A percentile compares a stretch with the other conserved stretches of the same genome.
Evolutionary conservation across 192 early-diverging fungal species (phyloP).

Genomic region (Dimargaris cristalligena): DNA sequence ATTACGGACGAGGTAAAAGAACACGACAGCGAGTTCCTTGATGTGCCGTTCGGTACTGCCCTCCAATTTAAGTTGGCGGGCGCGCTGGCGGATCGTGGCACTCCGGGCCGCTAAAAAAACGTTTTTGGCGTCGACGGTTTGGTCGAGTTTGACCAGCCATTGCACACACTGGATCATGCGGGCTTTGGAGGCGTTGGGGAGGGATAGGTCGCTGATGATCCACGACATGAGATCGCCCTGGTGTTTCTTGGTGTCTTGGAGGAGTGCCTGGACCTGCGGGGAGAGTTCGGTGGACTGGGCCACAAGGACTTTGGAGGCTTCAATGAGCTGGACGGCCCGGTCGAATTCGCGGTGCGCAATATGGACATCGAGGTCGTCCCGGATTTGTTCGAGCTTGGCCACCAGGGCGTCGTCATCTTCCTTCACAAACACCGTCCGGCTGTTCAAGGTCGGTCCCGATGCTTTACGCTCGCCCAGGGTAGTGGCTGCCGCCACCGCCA

Average conservation of each 20-base stretch:
- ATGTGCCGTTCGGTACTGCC: conserved; percentile 79
- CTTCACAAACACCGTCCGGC: conserved; percentile 5
- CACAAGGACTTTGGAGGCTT: conserved; percentile 14
- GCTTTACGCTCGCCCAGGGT: neutral
- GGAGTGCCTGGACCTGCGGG: conserved; percentile 16
- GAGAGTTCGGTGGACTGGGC: conserved; percentile 15
- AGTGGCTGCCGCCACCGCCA: too few species aligned
- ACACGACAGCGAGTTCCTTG: conserved; percentile 65
- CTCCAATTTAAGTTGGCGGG: conserved; percentile 64
- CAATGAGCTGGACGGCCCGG: conserved; percentile 39
- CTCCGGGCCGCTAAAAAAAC: conserved; percentile 69
- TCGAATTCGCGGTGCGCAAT: conserved; percentile 89
- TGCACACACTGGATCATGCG: conserved; percentile 66
- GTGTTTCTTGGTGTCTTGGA: conserved; percentile 21
- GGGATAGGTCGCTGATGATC: conserved; percentile 54
- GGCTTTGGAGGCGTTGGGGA: conserved; percentile 59
- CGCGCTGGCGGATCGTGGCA: conserved; percentile 48
- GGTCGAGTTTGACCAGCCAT: conserved; percentile 59
- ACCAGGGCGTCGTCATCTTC: conserved; percentile 1
- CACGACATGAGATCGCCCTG: conserved; percentile 30
- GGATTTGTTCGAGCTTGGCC: conserved; percentile 49
- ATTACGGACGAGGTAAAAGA: conserved; percentile 81
- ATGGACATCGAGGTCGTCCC: conserved; percentile 79
- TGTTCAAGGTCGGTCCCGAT: neutral
- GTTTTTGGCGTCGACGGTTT: conserved; percentile 67